Conservation (phyloP, 352 stramenopile genomes). For the Phytophthora quininea region DNA sequence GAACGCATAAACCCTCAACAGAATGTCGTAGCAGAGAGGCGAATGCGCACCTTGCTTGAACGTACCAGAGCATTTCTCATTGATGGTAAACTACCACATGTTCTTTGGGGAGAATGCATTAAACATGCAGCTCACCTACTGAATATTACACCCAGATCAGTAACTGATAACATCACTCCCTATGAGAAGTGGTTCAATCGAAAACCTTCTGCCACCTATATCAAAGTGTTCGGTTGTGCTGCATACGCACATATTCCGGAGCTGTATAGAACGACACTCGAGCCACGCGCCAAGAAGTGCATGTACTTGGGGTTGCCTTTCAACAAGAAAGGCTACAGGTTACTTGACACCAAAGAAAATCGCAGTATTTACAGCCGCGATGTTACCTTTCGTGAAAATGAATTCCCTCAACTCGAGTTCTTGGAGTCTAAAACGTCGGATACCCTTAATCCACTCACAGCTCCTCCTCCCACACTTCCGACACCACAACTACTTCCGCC, state of each 20-base stretch:
- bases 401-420: conserved; percentile 1
- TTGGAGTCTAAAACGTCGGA: neutral
- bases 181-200: neutral
- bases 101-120: too few species aligned
- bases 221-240: conserved; percentile 6
- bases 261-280: conserved; percentile 2
- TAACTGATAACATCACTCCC: neutral
- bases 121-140: too few species aligned
- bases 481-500: too few species aligned
- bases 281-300: neutral
- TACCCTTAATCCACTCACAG: neutral
- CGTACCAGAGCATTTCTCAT: too few species aligned
- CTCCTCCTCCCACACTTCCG: neutral
- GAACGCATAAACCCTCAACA: too few species aligned
- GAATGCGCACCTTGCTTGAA: too few species aligned
- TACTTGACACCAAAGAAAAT: conserved; percentile 2
- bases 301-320: conserved; percentile 6
- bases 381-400: conserved; percentile 5
- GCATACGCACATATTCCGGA: conserved; percentile 7
- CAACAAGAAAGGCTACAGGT: conserved; percentile 7
- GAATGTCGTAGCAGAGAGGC: too few species aligned
- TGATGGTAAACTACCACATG: too few species aligned
- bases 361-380: neutral
- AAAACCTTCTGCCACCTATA: neutral
- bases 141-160: neutral